Evolutionary conservation across 2,329 filamentous ascomycete genomes (phyloP).

Genomic region (Epichloe elymi): DNA sequence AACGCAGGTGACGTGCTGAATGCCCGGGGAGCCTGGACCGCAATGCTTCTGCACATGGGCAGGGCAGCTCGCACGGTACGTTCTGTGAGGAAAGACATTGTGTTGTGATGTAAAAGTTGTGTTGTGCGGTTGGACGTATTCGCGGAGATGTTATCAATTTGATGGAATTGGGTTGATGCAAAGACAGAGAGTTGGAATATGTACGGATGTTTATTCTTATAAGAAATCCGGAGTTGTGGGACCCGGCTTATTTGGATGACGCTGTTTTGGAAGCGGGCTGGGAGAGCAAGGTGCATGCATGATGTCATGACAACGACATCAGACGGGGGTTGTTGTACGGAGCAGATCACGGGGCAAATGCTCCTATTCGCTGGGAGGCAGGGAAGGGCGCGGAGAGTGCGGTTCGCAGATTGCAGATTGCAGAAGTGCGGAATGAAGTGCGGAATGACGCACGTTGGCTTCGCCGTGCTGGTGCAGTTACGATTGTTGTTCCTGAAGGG

Average conservation of each 20-base stretch:
- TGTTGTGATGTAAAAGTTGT: slow-evolving; percentile 3
- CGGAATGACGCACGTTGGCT: slow-evolving; percentile 1
- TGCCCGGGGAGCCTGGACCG: slow-evolving; percentile 28
- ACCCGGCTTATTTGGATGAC: not conserved
- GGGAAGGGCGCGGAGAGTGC: no score
- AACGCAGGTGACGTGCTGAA: slow-evolving; percentile 35
- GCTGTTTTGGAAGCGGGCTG: not conserved
- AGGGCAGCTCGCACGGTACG: slow-evolving; percentile 29
- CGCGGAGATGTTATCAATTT: not conserved
- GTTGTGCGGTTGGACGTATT: slow-evolving; percentile 1
- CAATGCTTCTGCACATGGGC: slow-evolving; percentile 23
- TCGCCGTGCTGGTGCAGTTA: not conserved
- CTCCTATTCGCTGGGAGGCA: slow-evolving; percentile 4
- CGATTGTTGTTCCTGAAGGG: not conserved
- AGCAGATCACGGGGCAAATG: slow-evolving; percentile 5
- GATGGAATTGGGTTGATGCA: not conserved
- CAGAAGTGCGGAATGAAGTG: not conserved
- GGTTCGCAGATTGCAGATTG: not conserved
- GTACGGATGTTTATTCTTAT: not conserved
- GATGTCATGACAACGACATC: slow-evolving; percentile 6
- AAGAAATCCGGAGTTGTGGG: not conserved
- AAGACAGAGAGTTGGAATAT: not conserved
- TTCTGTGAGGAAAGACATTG: slow-evolving; percentile 43
- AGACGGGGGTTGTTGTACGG: not conserved
- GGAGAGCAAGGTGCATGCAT: not conserved